A percentile compares a stretch with the other conserved stretches of the same genome.
Evolutionary conservation across 2,329 filamentous ascomycete species (phyloP).

Genomic region (Aspergillus fructus): DNA sequence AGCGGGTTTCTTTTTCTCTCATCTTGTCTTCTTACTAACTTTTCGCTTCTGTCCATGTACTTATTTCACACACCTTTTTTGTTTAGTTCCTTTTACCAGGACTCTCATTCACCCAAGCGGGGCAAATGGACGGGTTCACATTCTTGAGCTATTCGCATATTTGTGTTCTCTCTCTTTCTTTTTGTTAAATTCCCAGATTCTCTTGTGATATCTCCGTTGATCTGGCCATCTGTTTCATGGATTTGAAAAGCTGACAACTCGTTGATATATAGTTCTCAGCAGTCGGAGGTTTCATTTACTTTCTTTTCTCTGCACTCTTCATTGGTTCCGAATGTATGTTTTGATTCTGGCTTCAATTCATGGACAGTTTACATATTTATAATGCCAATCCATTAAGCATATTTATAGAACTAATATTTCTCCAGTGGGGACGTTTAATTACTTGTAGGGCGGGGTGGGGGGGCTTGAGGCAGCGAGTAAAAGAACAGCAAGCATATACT

Average conservation of each 20-base stretch:
- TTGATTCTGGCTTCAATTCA: background rate
- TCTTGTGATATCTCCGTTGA: background rate
- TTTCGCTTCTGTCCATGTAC: slow-evolving; percentile 2
- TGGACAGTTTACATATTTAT: too few species aligned
- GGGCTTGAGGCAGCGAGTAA: too few species aligned
- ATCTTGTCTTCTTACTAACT: background rate
- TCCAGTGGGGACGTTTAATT: too few species aligned
- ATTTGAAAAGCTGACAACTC: background rate
- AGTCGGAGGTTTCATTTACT: background rate
- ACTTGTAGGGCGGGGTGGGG: too few species aligned
- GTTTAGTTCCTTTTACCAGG: slow-evolving; percentile 3
- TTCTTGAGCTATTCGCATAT: background rate
- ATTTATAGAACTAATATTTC: too few species aligned
- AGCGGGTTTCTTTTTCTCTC: background rate
- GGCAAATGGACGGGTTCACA: background rate
- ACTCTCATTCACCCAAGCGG: background rate
- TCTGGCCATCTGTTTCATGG: background rate
- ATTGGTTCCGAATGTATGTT: background rate
- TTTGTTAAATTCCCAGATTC: background rate
- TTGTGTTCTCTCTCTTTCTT: background rate
- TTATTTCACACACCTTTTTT: background rate
- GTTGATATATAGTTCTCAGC: background rate
- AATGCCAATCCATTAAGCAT: too few species aligned
- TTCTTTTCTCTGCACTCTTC: background rate
- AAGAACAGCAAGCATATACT: too few species aligned